Evolutionary conservation across 169 alveolate genomes (phyloP).

Genomic region (Cystoisospora suis): DNA sequence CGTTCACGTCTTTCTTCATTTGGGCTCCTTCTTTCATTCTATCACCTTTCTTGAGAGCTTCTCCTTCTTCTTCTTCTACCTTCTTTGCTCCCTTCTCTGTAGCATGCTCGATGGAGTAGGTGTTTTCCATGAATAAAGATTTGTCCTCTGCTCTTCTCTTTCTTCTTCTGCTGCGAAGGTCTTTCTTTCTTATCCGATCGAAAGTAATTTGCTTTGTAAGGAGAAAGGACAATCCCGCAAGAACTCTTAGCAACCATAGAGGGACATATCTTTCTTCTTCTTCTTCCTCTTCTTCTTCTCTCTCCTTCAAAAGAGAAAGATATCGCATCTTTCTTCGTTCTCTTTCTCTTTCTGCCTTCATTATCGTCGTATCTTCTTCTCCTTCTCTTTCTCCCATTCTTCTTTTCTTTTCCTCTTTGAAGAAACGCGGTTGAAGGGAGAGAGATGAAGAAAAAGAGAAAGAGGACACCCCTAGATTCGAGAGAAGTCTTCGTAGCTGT

Average conservation of each 20-base stretch:
- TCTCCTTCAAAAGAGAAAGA: neutral
- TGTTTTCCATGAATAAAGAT: no score
- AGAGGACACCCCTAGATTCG: neutral
- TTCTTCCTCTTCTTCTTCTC: neutral
- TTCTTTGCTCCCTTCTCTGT: no score
- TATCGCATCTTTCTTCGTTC: conserved; percentile 33
- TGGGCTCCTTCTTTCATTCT: no score
- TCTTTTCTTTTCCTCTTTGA: neutral
- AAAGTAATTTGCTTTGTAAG: neutral
- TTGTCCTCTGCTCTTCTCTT: neutral
- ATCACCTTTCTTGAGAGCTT: no score
- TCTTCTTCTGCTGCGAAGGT: neutral
- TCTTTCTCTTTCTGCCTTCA: neutral
- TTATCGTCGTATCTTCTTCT: neutral
- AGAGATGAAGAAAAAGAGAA: neutral
- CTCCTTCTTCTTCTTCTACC: no score
- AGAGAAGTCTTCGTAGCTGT: conserved; percentile 2
- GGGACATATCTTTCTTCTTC: neutral
- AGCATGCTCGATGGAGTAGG: no score
- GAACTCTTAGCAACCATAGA: conserved; percentile 38
- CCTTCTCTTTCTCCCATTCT: neutral
- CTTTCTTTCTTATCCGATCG: neutral
- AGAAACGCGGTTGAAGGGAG: neutral
- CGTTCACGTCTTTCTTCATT: no score
- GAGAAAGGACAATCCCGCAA: conserved; percentile 14